Percentiles rank a stretch among this genome's conserved stretches.
phyloP scores from a whole-genome alignment of 2,329 filamentous ascomycete genomes.

The Penicillium decumbens region DNA sequence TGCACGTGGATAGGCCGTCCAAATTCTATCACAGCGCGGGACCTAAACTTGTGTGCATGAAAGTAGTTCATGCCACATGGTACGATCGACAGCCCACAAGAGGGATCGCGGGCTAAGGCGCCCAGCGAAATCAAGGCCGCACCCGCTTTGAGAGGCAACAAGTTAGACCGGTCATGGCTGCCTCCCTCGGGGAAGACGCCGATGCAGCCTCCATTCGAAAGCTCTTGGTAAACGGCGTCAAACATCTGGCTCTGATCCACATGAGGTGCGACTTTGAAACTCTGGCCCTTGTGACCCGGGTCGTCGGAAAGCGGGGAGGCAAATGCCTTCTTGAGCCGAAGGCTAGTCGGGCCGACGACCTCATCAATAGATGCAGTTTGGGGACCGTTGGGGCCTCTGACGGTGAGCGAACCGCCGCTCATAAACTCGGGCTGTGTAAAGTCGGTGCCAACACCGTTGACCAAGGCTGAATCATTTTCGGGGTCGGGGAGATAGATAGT shows the following conservation, averaged over 20 bases:
- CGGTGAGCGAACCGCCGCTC: constrained; percentile 73
- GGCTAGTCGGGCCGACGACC: constrained; percentile 69
- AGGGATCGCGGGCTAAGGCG: constrained; percentile 70
- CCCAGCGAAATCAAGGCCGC: constrained; percentile 95
- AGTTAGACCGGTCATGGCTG: constrained; percentile 85
- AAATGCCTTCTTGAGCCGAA: constrained; percentile 79
- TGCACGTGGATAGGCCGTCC: constrained; percentile 82
- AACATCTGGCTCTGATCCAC: constrained; percentile 90
- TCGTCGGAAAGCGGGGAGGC: constrained; percentile 59
- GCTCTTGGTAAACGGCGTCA: constrained; percentile 80
- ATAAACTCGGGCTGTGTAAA: constrained; percentile 68
- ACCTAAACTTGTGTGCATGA: constrained; percentile 96
- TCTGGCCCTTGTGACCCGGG: constrained; percentile 54
- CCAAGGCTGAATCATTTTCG: constrained; percentile 69
- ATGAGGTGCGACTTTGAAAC: constrained; percentile 80
- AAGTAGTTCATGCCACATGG: constrained; percentile 99
- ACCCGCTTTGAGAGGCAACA: constrained; percentile 86
- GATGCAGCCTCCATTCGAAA: constrained; percentile 79
- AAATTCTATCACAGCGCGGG: constrained; percentile 91
- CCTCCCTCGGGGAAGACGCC: constrained; percentile 95
- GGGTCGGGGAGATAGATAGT: constrained; percentile 82
- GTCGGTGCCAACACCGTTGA: constrained; percentile 72
- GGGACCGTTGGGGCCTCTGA: constrained; percentile 63
- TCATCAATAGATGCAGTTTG: constrained; percentile 77
- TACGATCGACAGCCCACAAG: constrained; percentile 88